These are phyloP conservation scores for Zygosaccharomyces siamensis DNA, from an alignment of 805 yeast genomes.

Conservation along the genomic window DNA sequence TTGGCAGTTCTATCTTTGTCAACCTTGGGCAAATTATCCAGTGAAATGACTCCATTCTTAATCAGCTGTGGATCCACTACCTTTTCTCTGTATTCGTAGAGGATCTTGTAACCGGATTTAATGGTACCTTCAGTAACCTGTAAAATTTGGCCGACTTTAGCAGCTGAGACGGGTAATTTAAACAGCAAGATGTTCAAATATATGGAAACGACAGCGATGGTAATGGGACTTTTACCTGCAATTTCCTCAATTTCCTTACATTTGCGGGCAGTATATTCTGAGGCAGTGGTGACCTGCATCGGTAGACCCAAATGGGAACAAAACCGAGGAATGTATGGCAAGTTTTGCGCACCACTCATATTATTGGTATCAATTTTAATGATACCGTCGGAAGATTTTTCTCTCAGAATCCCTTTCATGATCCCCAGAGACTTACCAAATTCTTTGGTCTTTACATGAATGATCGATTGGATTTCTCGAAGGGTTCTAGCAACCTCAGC, in stretches of 20 bases:
- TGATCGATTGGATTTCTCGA: conserved; percentile 92
- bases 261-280: conserved; percentile 85
- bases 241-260: conserved; percentile 89
- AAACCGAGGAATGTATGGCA: conserved; percentile 90
- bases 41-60: conserved; percentile 28
- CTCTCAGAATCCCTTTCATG: conserved; percentile 63
- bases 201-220: conserved; percentile 95
- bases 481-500: conserved; percentile 92
- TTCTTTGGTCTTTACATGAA: conserved; percentile 89
- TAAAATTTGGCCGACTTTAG: conserved; percentile 81
- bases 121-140: conserved; percentile 98
- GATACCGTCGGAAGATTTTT: conserved; percentile 38
- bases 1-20: conserved; percentile 29
- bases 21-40: conserved; percentile 32
- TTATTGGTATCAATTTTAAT: conserved; percentile 41
- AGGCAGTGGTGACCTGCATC: conserved; percentile 82
- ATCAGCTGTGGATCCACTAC: conserved; percentile 44
- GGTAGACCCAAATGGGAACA: conserved; percentile 90
- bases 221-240: conserved; percentile 95
- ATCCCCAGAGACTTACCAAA: conserved; percentile 87
- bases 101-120: conserved; percentile 79
- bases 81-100: conserved; percentile 66
- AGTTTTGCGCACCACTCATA: conserved; percentile 77
- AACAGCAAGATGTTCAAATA: conserved; percentile 92
- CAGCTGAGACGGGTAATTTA: conserved; percentile 67